Percentiles rank a stretch among this genome's conserved stretches.
Evolutionary conservation across 2,329 filamentous ascomycete genomes (phyloP).

Genomic region (Pseudogymnoascus sp.): DNA sequence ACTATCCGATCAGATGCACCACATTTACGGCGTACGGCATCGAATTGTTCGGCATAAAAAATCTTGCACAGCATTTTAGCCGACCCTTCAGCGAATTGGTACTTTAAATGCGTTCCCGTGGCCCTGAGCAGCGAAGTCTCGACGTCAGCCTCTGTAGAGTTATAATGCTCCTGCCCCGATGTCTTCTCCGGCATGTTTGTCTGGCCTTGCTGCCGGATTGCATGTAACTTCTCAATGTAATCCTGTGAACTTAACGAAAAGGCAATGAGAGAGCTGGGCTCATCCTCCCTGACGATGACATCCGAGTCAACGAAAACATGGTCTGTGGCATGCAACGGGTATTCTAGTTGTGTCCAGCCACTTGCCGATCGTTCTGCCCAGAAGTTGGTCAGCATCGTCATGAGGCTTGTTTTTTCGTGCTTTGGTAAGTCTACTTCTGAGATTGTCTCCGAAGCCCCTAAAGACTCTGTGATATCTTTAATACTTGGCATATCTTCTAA

Average conservation of each 20-base stretch:
- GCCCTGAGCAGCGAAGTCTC: constrained; percentile 77
- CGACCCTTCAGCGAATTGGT: constrained; percentile 88
- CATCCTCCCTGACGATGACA: constrained; percentile 93
- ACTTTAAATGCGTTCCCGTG: constrained; percentile 89
- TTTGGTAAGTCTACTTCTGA: constrained; percentile 71
- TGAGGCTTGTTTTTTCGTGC: constrained; percentile 83
- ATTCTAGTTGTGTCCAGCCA: constrained; percentile 86
- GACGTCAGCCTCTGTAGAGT: constrained; percentile 57
- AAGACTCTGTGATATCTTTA: constrained; percentile 53
- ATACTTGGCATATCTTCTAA: constrained; percentile 59
- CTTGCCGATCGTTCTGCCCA: constrained; percentile 97
- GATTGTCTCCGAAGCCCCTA: constrained; percentile 44
- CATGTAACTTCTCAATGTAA: constrained; percentile 70
- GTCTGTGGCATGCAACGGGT: constrained; percentile 78
- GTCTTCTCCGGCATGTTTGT: constrained; percentile 22
- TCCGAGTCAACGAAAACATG: constrained; percentile 97
- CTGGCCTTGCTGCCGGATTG: constrained; percentile 49
- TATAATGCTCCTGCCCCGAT: not conserved
- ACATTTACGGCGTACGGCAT: constrained; percentile 86
- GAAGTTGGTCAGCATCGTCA: constrained; percentile 95
- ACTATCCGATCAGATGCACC: constrained; percentile 89
- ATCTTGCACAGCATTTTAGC: constrained; percentile 97
- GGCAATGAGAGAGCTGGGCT: constrained; percentile 92
- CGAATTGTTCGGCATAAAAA: constrained; percentile 96
- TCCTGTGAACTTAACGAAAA: constrained; percentile 83